Conservation (phyloP, 495 filamentous ascomycete genomes). For the Amniculicola lignicola region DNA sequence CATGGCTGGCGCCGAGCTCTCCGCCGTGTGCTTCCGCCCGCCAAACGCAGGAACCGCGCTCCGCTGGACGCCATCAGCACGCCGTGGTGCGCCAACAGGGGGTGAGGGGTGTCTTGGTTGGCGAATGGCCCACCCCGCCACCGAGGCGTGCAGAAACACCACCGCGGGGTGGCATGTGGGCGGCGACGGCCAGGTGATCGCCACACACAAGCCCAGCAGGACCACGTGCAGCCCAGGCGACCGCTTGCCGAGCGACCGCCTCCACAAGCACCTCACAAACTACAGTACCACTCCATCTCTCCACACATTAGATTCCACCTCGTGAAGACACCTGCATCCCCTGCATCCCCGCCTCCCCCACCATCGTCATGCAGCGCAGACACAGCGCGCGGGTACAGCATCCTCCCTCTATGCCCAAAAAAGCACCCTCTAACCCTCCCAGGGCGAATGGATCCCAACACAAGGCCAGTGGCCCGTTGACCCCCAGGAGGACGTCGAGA, state of each 20-base stretch:
- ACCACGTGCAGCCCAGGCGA: neutral
- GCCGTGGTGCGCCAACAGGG: too few relatives aligned
- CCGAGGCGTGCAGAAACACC: neutral
- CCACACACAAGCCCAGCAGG: too few relatives aligned
- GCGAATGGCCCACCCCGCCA: too few relatives aligned
- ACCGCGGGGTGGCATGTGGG: neutral
- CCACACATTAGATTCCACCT: too few relatives aligned
- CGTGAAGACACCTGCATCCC: neutral
- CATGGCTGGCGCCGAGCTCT: too few relatives aligned
- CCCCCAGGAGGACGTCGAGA: conserved; percentile 59
- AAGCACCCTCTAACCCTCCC: neutral
- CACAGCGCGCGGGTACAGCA: conserved; percentile 28
- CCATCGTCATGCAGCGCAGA: conserved; percentile 19
- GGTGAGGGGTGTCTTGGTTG: too few relatives aligned
- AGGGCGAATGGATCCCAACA: conserved; percentile 38
- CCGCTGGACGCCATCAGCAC: too few relatives aligned
- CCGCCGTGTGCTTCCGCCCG: too few relatives aligned
- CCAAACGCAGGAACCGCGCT: too few relatives aligned
- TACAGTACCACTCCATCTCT: neutral
- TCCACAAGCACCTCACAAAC: too few relatives aligned
- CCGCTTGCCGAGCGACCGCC: neutral
- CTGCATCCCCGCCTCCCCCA: neutral
- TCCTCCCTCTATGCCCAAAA: neutral
- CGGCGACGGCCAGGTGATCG: neutral
- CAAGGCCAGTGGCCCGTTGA: conserved; percentile 64